Conservation (phyloP, 2,329 filamentous ascomycete species). For the Aspergillus brunneoviolaceus region DNA sequence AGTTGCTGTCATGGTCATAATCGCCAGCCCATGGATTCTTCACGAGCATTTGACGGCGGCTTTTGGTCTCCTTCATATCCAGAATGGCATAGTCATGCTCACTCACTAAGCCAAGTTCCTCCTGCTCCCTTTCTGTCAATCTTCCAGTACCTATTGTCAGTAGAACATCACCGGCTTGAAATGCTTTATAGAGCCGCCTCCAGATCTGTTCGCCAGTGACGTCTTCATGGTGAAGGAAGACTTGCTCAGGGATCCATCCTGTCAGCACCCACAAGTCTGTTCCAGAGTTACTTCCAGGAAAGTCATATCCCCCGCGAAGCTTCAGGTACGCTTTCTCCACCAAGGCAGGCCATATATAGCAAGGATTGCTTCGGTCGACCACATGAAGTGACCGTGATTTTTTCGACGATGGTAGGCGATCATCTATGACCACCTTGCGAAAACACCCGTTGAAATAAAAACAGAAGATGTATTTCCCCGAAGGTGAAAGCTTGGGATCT, state of each 20-base stretch:
- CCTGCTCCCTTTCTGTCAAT: constrained; percentile 73
- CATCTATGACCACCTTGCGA: constrained; percentile 83
- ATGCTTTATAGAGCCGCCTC: constrained; percentile 72
- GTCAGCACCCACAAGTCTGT: constrained; percentile 91
- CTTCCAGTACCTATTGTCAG: constrained; percentile 88
- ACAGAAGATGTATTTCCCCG: constrained; percentile 87
- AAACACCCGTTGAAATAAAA: constrained; percentile 95
- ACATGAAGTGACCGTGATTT: constrained; percentile 79
- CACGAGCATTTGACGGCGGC: constrained; percentile 69
- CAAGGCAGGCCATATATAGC: constrained; percentile 85
- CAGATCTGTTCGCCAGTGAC: constrained; percentile 74
- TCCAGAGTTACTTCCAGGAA: constrained; percentile 94
- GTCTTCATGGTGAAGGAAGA: constrained; percentile 86
- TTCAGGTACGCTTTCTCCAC: constrained; percentile 97
- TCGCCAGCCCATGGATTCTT: constrained; percentile 93
- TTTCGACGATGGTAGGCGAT: constrained; percentile 74
- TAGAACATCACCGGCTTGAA: constrained; percentile 75
- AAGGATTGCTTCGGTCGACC: constrained; percentile 76
- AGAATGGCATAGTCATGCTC: constrained; percentile 95
- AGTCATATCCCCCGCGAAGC: constrained; percentile 92
- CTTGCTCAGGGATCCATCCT: constrained; percentile 94
- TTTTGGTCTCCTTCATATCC: constrained; percentile 66
- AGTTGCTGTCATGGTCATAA: constrained; percentile 49
- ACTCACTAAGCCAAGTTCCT: constrained; percentile 75
- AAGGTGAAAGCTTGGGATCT: constrained; percentile 65